Evolutionary conservation across 106 monocot species (phyloP), one percentile per base, ranked within the genome.

Genomic region (Amphibolis antarctica): DNA sequence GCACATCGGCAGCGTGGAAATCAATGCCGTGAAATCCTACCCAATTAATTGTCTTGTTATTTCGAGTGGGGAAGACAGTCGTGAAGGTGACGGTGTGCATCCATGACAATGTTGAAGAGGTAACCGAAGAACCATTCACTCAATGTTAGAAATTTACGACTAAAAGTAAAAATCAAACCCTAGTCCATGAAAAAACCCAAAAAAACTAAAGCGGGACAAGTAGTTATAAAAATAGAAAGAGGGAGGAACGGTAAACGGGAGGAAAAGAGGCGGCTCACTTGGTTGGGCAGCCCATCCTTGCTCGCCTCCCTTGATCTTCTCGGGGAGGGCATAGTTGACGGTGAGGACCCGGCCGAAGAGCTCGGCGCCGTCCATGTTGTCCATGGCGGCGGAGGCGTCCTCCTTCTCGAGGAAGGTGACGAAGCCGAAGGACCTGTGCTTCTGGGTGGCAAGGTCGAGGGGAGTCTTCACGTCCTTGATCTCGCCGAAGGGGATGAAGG

Each of bases 381-480:
- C 92, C 87, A 96, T 96, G 47, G 96, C 89, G 28, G 96, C 89
- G 49, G 81, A 63, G 62, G 96, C 96, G 52, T 96, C 96, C 69
- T 96, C 96, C 26, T 84, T 74, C 76, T 96, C 96, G 15, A 96
- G 75, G 79, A 96, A 90, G 25, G 96, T 96, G 53, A 96, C 96
- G 74, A 96, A 96, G 0, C 96, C 96, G 59, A 96, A 96, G 29
- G 96, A 96, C 3, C 96, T 66, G 84, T 96, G 96, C 82, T 96
- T 96, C 75, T 96, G 84, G 23, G 96, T 96, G n/a, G 90, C 89
- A 72, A 84, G 96, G 67, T 96, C 96, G 1, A 96, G 79, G 27
- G 96, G 96, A 52, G 96, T 96, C 72, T 96, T 96, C 45, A 96
- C 96, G 66, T 98, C 96, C 84, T 98, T 98, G 50, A 98, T 84